These are phyloP conservation scores for Saccharomycopsis guyanensis DNA, from an alignment of 805 yeast species.

Conservation along the genomic window DNA sequence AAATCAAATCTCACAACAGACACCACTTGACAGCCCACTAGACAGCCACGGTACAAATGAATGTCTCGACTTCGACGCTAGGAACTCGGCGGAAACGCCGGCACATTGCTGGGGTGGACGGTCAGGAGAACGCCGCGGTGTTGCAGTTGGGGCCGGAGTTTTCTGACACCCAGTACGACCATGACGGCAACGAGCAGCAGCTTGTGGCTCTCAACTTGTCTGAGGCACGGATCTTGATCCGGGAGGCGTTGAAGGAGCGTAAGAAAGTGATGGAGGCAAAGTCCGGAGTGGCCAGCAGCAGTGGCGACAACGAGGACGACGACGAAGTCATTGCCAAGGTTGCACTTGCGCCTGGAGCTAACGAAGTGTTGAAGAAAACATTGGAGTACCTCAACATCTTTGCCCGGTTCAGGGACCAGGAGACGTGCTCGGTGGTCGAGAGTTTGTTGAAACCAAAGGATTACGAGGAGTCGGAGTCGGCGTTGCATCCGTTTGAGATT, in stretches of 20 bases:
- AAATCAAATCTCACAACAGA: not conserved
- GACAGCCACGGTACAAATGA: no score
- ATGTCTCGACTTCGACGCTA: slow-evolving; percentile 80
- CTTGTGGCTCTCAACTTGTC: slow-evolving; percentile 80
- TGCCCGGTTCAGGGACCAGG: slow-evolving; percentile 85
- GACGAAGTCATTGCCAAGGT: slow-evolving; percentile 32
- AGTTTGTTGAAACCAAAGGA: slow-evolving; percentile 70
- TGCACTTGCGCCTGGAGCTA: slow-evolving; percentile 64
- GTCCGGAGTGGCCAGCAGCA: slow-evolving; percentile 28
- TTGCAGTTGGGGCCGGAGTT: slow-evolving; percentile 92
- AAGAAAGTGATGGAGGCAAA: slow-evolving; percentile 43
- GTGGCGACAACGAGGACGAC: slow-evolving; percentile 29
- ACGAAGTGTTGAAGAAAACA: slow-evolving; percentile 86
- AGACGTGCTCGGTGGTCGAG: slow-evolving; percentile 90
- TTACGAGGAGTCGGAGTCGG: slow-evolving; percentile 37
- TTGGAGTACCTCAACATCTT: slow-evolving; percentile 78
- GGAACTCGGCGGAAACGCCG: slow-evolving; percentile 65
- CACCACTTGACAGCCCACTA: not conserved
- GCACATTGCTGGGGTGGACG: slow-evolving; percentile 50
- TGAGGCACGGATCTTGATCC: slow-evolving; percentile 82
- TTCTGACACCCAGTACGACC: slow-evolving; percentile 68
- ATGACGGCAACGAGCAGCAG: slow-evolving; percentile 69
- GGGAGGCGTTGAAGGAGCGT: slow-evolving; percentile 81
- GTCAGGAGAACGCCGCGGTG: slow-evolving; percentile 87
- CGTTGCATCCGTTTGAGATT: slow-evolving; percentile 86